A percentile compares a stretch with the other conserved stretches of the same genome.
phyloP scores from a whole-genome alignment of 441 rosid species.

The Gossypium aridum region DNA sequence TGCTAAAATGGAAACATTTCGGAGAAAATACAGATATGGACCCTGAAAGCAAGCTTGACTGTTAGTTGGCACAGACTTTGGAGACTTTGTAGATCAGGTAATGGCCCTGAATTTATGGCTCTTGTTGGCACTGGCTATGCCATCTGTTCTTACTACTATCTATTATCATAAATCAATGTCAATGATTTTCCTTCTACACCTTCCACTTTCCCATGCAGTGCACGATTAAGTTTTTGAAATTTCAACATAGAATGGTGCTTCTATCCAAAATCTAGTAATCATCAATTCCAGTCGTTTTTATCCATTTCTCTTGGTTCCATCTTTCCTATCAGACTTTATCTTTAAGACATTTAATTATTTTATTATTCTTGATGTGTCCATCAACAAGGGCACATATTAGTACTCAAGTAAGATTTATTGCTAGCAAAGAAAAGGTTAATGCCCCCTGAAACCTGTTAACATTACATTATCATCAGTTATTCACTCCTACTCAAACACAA shows the following conservation, averaged over 20 bases:
- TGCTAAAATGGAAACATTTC: not conserved
- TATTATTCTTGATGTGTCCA: not conserved
- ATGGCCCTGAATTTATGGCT: not conserved
- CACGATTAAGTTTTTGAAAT: not conserved
- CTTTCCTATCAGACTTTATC: slow-evolving; percentile 6
- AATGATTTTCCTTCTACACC: not conserved
- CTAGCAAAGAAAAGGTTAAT: not conserved
- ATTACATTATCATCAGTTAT: not conserved
- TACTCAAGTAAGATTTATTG: not conserved
- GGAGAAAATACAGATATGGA: not conserved
- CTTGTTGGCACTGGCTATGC: not conserved
- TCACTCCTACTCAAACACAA: not conserved
- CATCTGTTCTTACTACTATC: slow-evolving; percentile 5
- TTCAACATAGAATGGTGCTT: not conserved
- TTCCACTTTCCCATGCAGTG: not conserved
- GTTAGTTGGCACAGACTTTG: not conserved
- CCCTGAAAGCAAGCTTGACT: not conserved
- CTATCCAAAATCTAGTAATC: not conserved
- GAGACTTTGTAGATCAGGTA: not conserved
- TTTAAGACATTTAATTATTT: not conserved
- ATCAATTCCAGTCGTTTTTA: not conserved
- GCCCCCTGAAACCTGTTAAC: not conserved
- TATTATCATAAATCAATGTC: not conserved
- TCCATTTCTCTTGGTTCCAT: not conserved
- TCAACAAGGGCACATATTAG: not conserved